Evolutionary conservation across 331 rosid genomes (phyloP), one percentile per base, ranked within the genome.

Genomic region (Malus hybrid): DNA sequence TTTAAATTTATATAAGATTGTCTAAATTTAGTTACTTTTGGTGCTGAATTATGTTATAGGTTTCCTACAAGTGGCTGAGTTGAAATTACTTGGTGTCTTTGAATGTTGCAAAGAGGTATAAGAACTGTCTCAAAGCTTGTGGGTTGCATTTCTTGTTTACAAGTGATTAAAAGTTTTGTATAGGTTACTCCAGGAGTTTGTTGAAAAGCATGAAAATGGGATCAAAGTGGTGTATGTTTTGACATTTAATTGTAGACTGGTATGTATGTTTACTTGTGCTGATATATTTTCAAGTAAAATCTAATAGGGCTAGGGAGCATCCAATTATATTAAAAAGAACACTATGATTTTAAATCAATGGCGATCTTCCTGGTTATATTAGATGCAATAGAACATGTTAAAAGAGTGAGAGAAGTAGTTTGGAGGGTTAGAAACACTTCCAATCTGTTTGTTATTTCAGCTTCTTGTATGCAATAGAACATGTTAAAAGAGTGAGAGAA

Each of bases 1-100:
- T 0, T 5, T 18, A 50, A 50, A 16, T 24, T 18, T 20, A 6
- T 7, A 36, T 34, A 28, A 39, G 9, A 24, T 59, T 5, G 68
- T 22, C 56, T 59, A 5, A 73, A 24, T 20, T 0, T 22, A 7
- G 76, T 5, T 72, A 15, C 28, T 36, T 59, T 22, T 7, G 31
- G 27, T 62, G 73, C 72, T 65, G 81, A 85, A n/a, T 19, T 24
- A 29, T 55, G 75, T 12, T 55, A 5, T 16, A 73, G 97, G 95
- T 94, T 84, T 92, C 97, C 44, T 94, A 94, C 86, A 92, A 94
- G 74, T 94, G 99, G 99, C 83, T 94, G 62, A 94, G 97, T 84
- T 97, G 97, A 82, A 90, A 81, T 83, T 92, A 92, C 88, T 83
- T 86, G 89, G 76, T 94, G 72, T 84, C 99, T 22, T 92, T 97